Conservation (phyloP, 306 rosid genomes). For the Cyclanthera cordifolia region DNA sequence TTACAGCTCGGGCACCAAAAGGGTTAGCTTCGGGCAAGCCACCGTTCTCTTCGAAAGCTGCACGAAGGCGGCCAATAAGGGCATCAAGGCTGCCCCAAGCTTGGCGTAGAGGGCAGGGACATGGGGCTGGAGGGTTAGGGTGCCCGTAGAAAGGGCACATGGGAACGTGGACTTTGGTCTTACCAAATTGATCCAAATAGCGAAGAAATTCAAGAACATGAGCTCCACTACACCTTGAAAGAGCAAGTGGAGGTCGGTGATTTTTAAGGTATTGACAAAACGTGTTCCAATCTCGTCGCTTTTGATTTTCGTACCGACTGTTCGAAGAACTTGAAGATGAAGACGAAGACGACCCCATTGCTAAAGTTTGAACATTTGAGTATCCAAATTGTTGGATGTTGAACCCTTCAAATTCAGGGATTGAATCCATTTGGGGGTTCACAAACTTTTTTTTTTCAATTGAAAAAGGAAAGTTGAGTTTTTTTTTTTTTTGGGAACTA, state of each 20-base stretch:
- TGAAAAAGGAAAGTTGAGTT: neutral
- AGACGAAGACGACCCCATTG: slow-evolving; percentile 23
- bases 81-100: slow-evolving; percentile 99
- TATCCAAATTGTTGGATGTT: slow-evolving; percentile 17
- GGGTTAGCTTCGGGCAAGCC: slow-evolving; percentile 91
- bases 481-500: neutral
- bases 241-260: slow-evolving; percentile 90
- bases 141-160: slow-evolving; percentile 94
- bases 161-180: slow-evolving; percentile 85
- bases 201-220: slow-evolving; percentile 94
- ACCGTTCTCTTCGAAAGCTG: slow-evolving; percentile 97
- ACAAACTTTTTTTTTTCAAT: neutral
- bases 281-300: slow-evolving; percentile 97
- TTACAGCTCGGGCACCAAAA: slow-evolving; percentile 85
- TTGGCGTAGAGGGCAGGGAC: slow-evolving; percentile 89
- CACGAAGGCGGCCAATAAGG: slow-evolving; percentile 82
- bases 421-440: slow-evolving; percentile 44
- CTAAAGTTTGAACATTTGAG: neutral
- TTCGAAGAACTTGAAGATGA: slow-evolving; percentile 23
- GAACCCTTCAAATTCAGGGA: slow-evolving; percentile 55
- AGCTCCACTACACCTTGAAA: slow-evolving; percentile 91
- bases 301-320: slow-evolving; percentile 93
- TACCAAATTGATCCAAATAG: slow-evolving; percentile 90
- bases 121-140: slow-evolving; percentile 91
- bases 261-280: slow-evolving; percentile 89